phyloP scores from a whole-genome alignment of 192 early-diverging fungal species.

The Podila epicladia region DNA sequence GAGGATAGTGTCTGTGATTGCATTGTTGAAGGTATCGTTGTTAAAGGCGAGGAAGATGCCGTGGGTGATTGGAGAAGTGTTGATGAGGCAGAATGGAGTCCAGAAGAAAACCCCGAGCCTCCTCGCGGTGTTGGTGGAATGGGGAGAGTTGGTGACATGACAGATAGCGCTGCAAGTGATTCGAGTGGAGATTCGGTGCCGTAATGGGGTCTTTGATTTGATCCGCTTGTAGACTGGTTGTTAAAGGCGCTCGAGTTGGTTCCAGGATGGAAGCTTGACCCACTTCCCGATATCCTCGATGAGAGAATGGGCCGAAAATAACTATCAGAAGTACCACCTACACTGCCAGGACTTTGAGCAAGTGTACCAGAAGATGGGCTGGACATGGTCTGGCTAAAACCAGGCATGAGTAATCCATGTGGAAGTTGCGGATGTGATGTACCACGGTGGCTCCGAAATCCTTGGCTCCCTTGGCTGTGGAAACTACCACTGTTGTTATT shows the following conservation, averaged over 20 bases:
- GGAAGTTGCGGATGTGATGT: slow-evolving; percentile 16
- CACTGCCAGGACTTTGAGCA: neutral
- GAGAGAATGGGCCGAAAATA: no score
- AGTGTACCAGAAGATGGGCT: slow-evolving; percentile 7
- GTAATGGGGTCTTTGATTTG: neutral
- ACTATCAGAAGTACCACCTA: neutral
- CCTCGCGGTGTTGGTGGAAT: neutral
- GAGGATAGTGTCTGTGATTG: neutral
- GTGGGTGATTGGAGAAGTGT: neutral
- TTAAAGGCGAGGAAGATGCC: neutral
- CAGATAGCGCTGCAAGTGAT: slow-evolving; percentile 17
- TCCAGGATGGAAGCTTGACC: neutral
- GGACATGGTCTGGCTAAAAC: slow-evolving; percentile 22
- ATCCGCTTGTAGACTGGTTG: neutral
- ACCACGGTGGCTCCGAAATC: slow-evolving; percentile 11
- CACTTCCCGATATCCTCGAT: no score
- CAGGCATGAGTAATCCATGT: slow-evolving; percentile 14
- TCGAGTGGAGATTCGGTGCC: slow-evolving; percentile 23
- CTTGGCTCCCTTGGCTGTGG: no score
- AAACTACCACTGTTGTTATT: no score
- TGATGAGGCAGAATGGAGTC: neutral
- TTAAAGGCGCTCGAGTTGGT: neutral
- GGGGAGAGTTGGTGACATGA: slow-evolving; percentile 21
- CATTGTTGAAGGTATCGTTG: neutral
- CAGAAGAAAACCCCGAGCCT: neutral